These are phyloP conservation scores for Penicillium odoratum DNA, from an alignment of 495 filamentous ascomycete species.

Conservation along the genomic window DNA sequence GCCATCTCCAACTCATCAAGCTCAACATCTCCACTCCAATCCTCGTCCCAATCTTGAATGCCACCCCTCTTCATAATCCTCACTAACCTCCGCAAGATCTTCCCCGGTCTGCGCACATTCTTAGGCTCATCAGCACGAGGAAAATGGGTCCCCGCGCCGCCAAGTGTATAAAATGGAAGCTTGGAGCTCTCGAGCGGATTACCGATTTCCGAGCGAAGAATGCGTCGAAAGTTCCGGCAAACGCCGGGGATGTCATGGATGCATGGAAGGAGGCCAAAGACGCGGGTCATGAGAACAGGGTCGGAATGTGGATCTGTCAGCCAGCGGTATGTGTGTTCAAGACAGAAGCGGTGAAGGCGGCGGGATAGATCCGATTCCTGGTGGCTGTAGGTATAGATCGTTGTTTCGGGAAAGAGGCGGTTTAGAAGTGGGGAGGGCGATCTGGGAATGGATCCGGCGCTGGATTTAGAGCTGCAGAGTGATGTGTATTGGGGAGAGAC, in stretches of 20 bases:
- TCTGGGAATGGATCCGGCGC: background rate
- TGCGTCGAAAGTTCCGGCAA: conserved; percentile 37
- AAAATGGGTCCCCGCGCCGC: conserved; percentile 65
- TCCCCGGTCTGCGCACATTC: conserved; percentile 23
- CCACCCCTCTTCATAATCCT: conserved; percentile 25
- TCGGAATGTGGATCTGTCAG: conserved; percentile 55
- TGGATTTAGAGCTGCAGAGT: background rate
- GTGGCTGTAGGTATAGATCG: conserved; percentile 38
- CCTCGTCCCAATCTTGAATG: conserved; percentile 31
- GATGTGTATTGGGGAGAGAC: conserved; percentile 2
- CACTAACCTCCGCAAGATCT: conserved; percentile 21
- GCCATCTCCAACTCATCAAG: conserved; percentile 6
- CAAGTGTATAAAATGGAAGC: conserved; percentile 64
- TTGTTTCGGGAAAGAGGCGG: conserved; percentile 26
- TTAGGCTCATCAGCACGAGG: conserved; percentile 25
- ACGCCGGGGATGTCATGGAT: conserved; percentile 55
- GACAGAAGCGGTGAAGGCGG: conserved; percentile 62
- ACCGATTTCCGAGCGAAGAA: conserved; percentile 28
- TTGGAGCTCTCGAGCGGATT: conserved; percentile 49
- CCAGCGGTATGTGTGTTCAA: conserved; percentile 65
- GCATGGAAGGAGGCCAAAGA: conserved; percentile 70
- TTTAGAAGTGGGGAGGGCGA: conserved; percentile 25
- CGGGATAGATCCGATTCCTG: conserved; percentile 72
- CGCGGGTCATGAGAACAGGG: conserved; percentile 47
- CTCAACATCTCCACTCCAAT: conserved; percentile 28